A percentile compares a stretch with the other conserved stretches of the same genome.
phyloP scores from a whole-genome alignment of 2,329 filamentous ascomycete species.

The Diaporthe amygdali region DNA sequence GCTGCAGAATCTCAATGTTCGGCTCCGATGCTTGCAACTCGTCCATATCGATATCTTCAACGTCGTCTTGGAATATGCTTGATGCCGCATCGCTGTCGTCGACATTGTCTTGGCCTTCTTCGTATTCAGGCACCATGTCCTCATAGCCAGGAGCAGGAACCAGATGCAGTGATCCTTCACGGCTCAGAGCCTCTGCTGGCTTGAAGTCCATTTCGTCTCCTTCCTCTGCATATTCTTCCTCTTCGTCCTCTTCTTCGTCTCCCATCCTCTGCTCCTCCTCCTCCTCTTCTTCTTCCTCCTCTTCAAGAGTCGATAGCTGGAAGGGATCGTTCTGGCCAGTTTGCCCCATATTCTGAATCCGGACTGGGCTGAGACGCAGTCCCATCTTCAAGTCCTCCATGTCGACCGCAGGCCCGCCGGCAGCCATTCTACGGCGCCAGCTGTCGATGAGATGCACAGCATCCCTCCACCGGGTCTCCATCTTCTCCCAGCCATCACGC shows the following conservation, averaged over 20 bases:
- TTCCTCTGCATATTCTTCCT: constrained; percentile 31
- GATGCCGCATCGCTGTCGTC: constrained; percentile 44
- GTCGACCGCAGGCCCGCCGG: constrained; percentile 72
- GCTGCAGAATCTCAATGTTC: constrained; percentile 51
- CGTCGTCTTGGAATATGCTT: constrained; percentile 51
- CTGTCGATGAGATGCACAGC: constrained; percentile 89
- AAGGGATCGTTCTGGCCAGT: constrained; percentile 43
- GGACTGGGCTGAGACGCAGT: constrained; percentile 65
- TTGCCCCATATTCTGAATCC: constrained; percentile 57
- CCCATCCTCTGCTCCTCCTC: constrained; percentile 28
- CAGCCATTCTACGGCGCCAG: constrained; percentile 84
- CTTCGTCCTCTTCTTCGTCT: constrained; percentile 27
- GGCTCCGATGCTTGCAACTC: constrained; percentile 47
- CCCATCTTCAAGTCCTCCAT: constrained; percentile 72
- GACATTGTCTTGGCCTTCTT: constrained; percentile 32
- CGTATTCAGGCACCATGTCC: constrained; percentile 33
- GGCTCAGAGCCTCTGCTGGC: constrained; percentile 34
- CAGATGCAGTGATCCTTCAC: constrained; percentile 45
- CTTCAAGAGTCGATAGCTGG: constrained; percentile 53
- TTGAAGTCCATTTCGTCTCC: constrained; percentile 27
- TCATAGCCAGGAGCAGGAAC: constrained; percentile 42
- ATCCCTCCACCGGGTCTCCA: constrained; percentile 90
- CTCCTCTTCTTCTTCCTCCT: constrained; percentile 37
- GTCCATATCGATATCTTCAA: constrained; percentile 44
- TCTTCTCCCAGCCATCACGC: constrained; percentile 87